Evolutionary conservation across 2,329 filamentous ascomycete species (phyloP).

Genomic region (Pezicula radicicola): DNA sequence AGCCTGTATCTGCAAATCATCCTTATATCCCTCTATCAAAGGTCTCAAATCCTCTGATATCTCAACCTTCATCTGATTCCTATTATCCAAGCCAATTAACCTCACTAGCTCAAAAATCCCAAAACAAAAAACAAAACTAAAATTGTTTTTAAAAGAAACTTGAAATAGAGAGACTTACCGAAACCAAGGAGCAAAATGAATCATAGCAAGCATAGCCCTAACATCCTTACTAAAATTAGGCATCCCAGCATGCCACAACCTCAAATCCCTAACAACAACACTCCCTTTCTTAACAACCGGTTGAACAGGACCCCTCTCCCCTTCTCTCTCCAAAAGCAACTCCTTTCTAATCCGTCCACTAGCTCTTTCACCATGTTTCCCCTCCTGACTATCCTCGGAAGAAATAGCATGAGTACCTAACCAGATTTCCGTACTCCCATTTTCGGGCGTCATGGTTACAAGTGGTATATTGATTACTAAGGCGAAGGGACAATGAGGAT

Average conservation of each 20-base stretch:
- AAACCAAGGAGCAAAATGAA: conserved; percentile 21
- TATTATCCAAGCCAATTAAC: neutral
- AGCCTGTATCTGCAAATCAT: conserved; percentile 46
- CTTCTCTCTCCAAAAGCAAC: conserved; percentile 33
- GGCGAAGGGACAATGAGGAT: conserved; percentile 42
- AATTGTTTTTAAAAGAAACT: too few species aligned
- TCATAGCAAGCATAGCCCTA: conserved; percentile 55
- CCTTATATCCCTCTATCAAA: conserved; percentile 36
- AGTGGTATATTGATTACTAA: conserved; percentile 34
- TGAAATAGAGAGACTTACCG: conserved; percentile 5
- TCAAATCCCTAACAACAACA: conserved; percentile 54
- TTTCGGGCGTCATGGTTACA: conserved; percentile 28
- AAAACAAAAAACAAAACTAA: too few species aligned
- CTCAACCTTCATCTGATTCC: conserved; percentile 55
- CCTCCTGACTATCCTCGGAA: conserved; percentile 7
- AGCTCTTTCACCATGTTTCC: conserved; percentile 47
- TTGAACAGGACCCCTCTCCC: conserved; percentile 40
- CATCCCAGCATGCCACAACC: conserved; percentile 62
- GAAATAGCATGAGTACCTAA: conserved; percentile 29
- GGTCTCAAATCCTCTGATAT: conserved; percentile 47
- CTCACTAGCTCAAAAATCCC: neutral
- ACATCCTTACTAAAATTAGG: conserved; percentile 47
- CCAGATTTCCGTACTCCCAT: conserved; percentile 36
- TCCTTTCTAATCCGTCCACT: conserved; percentile 47
- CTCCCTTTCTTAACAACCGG: conserved; percentile 50